Percentiles rank a stretch among this genome's conserved stretches.
These are phyloP conservation scores for Cryptococcus deneoformans DNA, from an alignment of 1,284 basidiomycete species.

Conservation along the genomic window DNA sequence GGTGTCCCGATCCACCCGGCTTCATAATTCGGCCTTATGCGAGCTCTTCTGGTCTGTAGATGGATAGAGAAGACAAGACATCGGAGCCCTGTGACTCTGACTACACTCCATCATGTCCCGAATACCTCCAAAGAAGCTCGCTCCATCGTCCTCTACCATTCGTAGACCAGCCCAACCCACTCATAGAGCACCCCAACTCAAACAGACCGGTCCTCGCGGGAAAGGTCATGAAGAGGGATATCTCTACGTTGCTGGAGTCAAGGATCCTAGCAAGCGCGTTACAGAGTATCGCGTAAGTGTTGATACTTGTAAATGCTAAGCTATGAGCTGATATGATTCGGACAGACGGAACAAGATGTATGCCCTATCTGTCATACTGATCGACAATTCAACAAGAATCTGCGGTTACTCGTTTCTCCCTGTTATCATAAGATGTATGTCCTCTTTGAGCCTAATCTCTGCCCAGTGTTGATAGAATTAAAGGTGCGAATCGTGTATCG, in stretches of 20 bases:
- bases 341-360: conserved; percentile 79
- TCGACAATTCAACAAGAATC: conserved; percentile 89
- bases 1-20: too few species aligned
- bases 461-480: not conserved
- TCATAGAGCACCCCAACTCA: not conserved
- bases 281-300: conserved; percentile 40
- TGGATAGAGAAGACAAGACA: not conserved
- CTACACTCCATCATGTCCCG: not conserved
- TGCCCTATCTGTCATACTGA: conserved; percentile 98
- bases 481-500: conserved; percentile 98
- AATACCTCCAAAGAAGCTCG: not conserved
- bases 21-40: too few species aligned
- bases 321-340: not conserved
- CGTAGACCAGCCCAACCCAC: not conserved
- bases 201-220: not conserved
- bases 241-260: conserved; percentile 44
- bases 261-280: conserved; percentile 42
- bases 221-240: conserved; percentile 34
- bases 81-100: not conserved
- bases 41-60: not conserved
- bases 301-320: not conserved
- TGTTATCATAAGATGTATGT: conserved; percentile 98
- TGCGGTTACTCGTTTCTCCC: conserved; percentile 88
- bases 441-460: not conserved
- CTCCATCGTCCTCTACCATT: not conserved